Conservation (phyloP, 805 yeast species). For the Pichia manshurica region DNA sequence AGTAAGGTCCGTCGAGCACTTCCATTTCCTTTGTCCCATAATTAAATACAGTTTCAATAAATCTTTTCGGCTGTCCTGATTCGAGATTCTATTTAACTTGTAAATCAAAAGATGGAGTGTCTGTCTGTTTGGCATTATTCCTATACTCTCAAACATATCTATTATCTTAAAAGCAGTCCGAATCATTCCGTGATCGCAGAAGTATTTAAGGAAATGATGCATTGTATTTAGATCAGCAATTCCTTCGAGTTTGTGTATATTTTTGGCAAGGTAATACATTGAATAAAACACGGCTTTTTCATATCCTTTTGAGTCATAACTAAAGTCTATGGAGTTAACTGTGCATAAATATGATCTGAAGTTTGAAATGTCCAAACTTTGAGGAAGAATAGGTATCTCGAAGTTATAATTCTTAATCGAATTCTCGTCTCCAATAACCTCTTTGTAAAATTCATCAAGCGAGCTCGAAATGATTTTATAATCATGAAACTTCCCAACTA, state of each 20-base stretch:
- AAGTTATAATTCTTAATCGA: conserved; percentile 1
- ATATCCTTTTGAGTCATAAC: neutral
- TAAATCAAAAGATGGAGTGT: conserved; percentile 9
- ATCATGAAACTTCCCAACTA: neutral
- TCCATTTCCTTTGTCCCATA: conserved; percentile 5
- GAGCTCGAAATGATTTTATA: neutral
- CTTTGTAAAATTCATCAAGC: neutral
- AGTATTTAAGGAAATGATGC: conserved; percentile 10
- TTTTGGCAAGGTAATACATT: conserved; percentile 1
- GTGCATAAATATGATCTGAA: conserved; percentile 1
- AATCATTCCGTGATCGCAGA: neutral
- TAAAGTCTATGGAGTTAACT: conserved; percentile 5
- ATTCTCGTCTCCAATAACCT: neutral
- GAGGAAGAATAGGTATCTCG: conserved; percentile 5
- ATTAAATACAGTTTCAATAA: conserved; percentile 1
- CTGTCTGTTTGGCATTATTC: conserved; percentile 9
- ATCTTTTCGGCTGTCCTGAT: neutral
- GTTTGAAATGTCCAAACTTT: neutral
- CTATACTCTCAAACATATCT: conserved; percentile 5
- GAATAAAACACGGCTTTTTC: neutral
- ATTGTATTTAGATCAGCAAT: conserved; percentile 1
- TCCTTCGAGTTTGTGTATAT: conserved; percentile 7
- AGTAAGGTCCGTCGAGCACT: conserved; percentile 3
- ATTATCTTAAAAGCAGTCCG: neutral
- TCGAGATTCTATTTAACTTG: neutral